phyloP scores from a whole-genome alignment of 768 basidiomycete species.

The Pseudohyphozyma bogoriensis region DNA sequence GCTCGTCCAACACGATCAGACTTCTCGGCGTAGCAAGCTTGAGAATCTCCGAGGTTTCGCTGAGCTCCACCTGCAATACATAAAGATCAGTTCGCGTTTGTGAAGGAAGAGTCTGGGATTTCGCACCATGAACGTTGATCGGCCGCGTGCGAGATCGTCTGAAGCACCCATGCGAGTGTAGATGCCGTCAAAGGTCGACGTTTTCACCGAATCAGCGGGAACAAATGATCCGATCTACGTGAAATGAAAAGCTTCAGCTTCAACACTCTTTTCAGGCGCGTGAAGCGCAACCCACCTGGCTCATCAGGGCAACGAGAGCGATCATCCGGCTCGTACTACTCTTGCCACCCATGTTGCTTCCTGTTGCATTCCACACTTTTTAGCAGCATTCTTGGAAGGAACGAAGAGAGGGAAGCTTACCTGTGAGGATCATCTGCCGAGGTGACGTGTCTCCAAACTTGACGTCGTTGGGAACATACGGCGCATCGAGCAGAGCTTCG shows the following conservation, averaged over 20 bases:
- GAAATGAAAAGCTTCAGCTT: slow-evolving; percentile 13
- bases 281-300: slow-evolving; percentile 18
- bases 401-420: slow-evolving; percentile 11
- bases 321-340: slow-evolving; percentile 72
- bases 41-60: slow-evolving; percentile 84
- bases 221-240: slow-evolving; percentile 81
- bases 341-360: slow-evolving; percentile 55
- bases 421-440: slow-evolving; percentile 40
- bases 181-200: slow-evolving; percentile 74
- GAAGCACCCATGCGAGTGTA: slow-evolving; percentile 62
- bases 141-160: slow-evolving; percentile 74
- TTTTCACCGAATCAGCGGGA: slow-evolving; percentile 61
- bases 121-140: slow-evolving; percentile 94
- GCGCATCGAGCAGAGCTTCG: slow-evolving; percentile 62
- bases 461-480: slow-evolving; percentile 77
- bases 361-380: not conserved
- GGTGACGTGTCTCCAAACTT: slow-evolving; percentile 47
- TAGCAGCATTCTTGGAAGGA: not conserved
- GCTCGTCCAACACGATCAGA: slow-evolving; percentile 73
- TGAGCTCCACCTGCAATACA: too few relatives aligned
- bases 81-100: too few relatives aligned
- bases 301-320: slow-evolving; percentile 49
- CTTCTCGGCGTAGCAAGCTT: slow-evolving; percentile 48
- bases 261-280: too few relatives aligned
- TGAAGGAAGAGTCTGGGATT: too few relatives aligned